A percentile compares a stretch with the other conserved stretches of the same genome.
Conservation (phyloP, 257 asterid species). For the Anisodus acutangulus region DNA sequence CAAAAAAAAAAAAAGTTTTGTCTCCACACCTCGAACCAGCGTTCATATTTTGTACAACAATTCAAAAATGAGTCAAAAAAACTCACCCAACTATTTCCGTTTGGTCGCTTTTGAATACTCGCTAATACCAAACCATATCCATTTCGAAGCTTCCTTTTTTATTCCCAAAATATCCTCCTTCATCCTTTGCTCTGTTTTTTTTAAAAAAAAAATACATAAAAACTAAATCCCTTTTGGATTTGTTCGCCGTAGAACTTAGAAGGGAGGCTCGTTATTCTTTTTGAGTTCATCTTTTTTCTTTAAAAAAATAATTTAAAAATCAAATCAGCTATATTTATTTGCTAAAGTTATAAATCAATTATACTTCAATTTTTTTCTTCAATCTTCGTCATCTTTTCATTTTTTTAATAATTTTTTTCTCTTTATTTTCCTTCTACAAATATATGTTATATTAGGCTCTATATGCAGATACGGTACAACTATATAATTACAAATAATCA, state of each 20-base stretch:
- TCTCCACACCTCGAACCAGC: slow-evolving; percentile 36
- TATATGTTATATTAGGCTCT: too few species aligned
- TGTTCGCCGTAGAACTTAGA: not conserved
- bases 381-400: too few species aligned
- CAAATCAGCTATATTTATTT: too few species aligned
- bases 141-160: not conserved
- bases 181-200: not conserved
- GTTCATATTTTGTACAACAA: slow-evolving; percentile 26
- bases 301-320: too few species aligned
- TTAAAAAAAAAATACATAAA: too few species aligned
- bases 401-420: too few species aligned
- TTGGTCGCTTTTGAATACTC: not conserved
- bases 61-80: slow-evolving; percentile 24
- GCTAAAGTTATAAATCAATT: too few species aligned
- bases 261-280: not conserved
- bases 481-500: too few species aligned
- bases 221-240: not conserved
- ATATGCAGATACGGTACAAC: too few species aligned
- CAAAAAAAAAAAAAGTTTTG: slow-evolving; percentile 14
- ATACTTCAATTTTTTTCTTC: too few species aligned
- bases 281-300: not conserved
- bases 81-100: slow-evolving; percentile 14
- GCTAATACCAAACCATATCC: not conserved
- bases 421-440: too few species aligned
- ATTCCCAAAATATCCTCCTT: slow-evolving; percentile 24